phyloP scores from a whole-genome alignment of 352 stramenopile genomes.

The Phytophthora europaea region DNA sequence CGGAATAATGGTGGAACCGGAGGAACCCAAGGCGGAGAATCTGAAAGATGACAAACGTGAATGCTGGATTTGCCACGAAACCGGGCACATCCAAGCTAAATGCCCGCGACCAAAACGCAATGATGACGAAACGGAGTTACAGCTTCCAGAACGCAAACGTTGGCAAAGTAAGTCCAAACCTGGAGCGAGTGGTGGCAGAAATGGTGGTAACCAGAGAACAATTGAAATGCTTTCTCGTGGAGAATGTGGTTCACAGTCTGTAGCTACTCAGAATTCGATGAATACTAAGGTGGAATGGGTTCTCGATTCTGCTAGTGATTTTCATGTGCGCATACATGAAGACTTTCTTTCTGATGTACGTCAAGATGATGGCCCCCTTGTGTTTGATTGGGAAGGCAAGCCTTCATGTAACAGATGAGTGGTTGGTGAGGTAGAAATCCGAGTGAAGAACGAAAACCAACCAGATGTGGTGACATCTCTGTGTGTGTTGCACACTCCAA shows the following conservation, averaged over 20 bases:
- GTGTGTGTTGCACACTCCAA: no score
- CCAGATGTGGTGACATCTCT: no score
- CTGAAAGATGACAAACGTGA: not conserved
- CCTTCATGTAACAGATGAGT: no score
- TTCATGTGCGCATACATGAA: no score
- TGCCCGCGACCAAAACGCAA: not conserved
- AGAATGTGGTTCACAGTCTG: not conserved
- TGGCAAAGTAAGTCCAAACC: not conserved
- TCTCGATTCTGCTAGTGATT: no score
- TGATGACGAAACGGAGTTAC: not conserved
- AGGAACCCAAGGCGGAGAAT: not conserved
- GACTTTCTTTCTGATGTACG: no score
- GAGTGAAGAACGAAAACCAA: no score
- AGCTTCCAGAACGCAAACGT: not conserved
- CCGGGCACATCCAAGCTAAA: not conserved
- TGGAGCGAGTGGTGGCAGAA: not conserved
- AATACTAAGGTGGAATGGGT: no score
- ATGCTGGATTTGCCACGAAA: not conserved
- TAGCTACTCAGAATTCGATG: not conserved
- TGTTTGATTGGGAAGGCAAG: no score
- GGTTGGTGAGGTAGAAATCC: no score
- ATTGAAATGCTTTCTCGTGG: not conserved
- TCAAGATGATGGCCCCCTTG: no score
- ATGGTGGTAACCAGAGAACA: not conserved
- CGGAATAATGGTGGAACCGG: not conserved